Evolutionary conservation across 768 basidiomycete genomes (phyloP), one percentile per base, ranked within the genome.

Genomic region (Rhodotorula paludigena): DNA sequence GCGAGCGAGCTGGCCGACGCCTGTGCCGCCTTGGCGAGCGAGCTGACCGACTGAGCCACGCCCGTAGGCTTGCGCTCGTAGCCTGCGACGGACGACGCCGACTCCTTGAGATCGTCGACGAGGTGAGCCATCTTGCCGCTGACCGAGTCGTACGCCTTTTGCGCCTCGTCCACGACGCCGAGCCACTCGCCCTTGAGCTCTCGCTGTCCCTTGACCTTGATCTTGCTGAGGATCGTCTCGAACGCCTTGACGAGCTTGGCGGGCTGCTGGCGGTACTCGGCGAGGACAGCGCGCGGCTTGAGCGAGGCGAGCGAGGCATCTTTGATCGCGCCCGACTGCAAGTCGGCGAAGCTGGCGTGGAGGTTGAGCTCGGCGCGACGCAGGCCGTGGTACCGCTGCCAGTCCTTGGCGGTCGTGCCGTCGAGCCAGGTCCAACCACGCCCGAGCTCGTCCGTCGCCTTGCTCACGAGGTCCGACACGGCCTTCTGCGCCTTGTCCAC

Each of bases 111-210:
- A 48, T 42, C 38, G 15, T 39, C 60, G 35, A 60, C 63, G 33
- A 56, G 47, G 28, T 14, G 33, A 20, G 33, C 66, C 9, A 68
- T 8, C 63, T 72, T 67, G 55, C 57, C 70, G 14, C 45, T 39
- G 33, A 59, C 71, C 16, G 47, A 48, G 14, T 44, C 63, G 49
- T 41, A 59, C 8, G 47, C 52, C 52, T 65, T 68, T 45, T 68
- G 66, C 10, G 71, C 71, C 57, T 68, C 71, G 42, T 55, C 38
- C 20, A 44, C 45, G 23, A 68, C 54, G 21, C 71, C 66, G 30
- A 53, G 62, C 71, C 71, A 72, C 35, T 72, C 71, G 47, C 71
- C 71, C 60, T 68, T 72, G 60, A 72, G 23, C 64, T 72, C 71
- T 25, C 48, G 35, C 66, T 64, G 63, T 1, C 71, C 71, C 60